phyloP scores from a whole-genome alignment of 169 alveolate species.

The Plasmodium vinckei region DNA sequence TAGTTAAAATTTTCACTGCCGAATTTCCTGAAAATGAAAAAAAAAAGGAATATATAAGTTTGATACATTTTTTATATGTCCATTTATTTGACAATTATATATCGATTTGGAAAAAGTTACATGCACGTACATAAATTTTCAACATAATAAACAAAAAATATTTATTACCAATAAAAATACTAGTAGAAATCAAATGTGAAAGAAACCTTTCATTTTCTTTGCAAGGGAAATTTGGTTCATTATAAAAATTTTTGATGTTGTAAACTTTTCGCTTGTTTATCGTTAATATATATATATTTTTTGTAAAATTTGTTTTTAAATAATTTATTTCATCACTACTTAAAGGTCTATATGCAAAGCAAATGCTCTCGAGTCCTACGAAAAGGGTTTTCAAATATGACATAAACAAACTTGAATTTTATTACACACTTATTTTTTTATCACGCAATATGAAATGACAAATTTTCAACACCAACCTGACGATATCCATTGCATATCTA shows the following conservation, averaged over 20 bases:
- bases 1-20: constrained; percentile 60
- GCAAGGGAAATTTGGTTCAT: constrained; percentile 31
- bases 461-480: constrained; percentile 21
- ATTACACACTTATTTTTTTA: not conserved
- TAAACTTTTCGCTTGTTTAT: constrained; percentile 48
- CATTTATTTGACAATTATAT: not conserved
- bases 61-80: not conserved
- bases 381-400: too few species aligned
- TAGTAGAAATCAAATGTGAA: constrained; percentile 49
- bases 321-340: constrained; percentile 30
- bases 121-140: not conserved
- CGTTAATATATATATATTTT: constrained; percentile 41
- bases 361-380: constrained; percentile 54
- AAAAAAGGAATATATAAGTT: not conserved
- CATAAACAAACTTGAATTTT: not conserved
- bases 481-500: constrained; percentile 64
- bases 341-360: constrained; percentile 64
- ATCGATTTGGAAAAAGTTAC: not conserved
- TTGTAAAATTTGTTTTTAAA: constrained; percentile 19
- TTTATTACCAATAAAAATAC: constrained; percentile 47
- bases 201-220: constrained; percentile 54
- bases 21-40: constrained; percentile 33
- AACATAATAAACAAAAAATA: not conserved
- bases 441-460: not conserved
- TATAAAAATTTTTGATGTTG: constrained; percentile 32